phyloP scores from a whole-genome alignment of 2,329 filamentous ascomycete genomes.

The Claviceps quebecensis region DNA sequence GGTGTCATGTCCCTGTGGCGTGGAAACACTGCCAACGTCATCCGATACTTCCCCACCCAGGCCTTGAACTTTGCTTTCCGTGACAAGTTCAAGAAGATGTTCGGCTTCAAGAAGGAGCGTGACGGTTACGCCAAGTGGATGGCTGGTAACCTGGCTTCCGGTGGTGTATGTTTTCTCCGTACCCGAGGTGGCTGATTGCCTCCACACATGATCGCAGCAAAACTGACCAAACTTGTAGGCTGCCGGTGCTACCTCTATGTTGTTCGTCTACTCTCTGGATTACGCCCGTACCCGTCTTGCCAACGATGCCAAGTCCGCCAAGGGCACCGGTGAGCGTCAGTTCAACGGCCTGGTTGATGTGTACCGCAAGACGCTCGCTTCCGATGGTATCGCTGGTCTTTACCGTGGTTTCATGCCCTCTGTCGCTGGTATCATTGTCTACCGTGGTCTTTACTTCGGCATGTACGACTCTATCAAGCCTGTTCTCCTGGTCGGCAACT shows the following conservation, averaged over 20 bases:
- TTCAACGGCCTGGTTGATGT: slow-evolving; percentile 99
- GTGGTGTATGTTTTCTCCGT: slow-evolving; percentile 63
- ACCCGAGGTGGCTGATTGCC: not conserved
- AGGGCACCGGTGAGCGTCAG: slow-evolving; percentile 93
- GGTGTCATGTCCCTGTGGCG: slow-evolving; percentile 94
- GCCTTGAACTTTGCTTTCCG: slow-evolving; percentile 99
- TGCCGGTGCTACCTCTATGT: slow-evolving; percentile 97
- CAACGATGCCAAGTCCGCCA: slow-evolving; percentile 99
- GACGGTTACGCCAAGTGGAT: slow-evolving; percentile 99
- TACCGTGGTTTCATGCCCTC: slow-evolving; percentile 99
- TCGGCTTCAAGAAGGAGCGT: slow-evolving; percentile 99
- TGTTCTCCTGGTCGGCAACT: slow-evolving; percentile 77
- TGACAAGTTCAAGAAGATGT: slow-evolving; percentile 99
- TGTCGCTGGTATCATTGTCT: slow-evolving; percentile 97
- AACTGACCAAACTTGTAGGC: slow-evolving; percentile 33
- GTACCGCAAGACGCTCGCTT: slow-evolving; percentile 99
- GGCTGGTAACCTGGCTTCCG: slow-evolving; percentile 97
- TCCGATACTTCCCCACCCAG: slow-evolving; percentile 99
- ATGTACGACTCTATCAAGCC: slow-evolving; percentile 99
- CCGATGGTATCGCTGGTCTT: slow-evolving; percentile 97
- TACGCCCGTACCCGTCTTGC: slow-evolving; percentile 99
- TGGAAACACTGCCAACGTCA: slow-evolving; percentile 99
- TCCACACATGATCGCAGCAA: not conserved
- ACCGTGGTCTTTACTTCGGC: slow-evolving; percentile 99
- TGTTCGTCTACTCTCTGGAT: slow-evolving; percentile 99